Evolutionary conservation across 2,329 filamentous ascomycete genomes (phyloP), one percentile per base, ranked within the genome.

Genomic region (Neoascochyta sp.): DNA sequence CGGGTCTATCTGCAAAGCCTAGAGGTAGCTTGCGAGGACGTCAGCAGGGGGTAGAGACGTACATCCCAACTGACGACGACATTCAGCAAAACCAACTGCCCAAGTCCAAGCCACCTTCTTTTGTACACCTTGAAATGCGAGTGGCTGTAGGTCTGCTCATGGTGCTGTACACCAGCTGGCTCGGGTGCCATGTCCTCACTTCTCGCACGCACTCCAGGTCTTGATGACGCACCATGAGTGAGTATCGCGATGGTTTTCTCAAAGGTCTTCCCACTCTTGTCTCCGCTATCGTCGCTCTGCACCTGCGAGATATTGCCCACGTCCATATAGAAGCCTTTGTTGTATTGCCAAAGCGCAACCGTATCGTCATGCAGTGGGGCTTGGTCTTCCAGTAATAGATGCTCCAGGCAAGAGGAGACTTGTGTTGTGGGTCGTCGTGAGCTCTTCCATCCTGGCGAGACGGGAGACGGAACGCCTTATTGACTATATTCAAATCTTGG

Each of bases 51-150:
- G 12, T 13, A n/a, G 9, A 24, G 22, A 80, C 86, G 73, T 74
- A 92, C 86, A 76, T 93, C 87, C 90, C 90, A 96, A 54, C 86
- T 93, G 22, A 95, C 83, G 39, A 96, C 78, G 33, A 95, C 82
- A 60, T 96, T 98, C 65, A 96, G 70, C 52, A 96, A 65, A 5
- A 88, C 83, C 55, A 96, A 66, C 63, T 95, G 86, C 13, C 76
- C 66, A 29, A 98, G 69, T 1, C 92, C 92, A 60, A 95, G 85
- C 80, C 87, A 98, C 24, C 92, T 76, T 54, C 87, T 76, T 65
- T 84, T 90, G 60, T 96, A 96, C 13, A 83, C 75, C 15, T 58
- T 62, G 41, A 64, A 68, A 32, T 61, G 54, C 29, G 40, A 30
- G 29, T 57, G 54, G 11, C 49, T 57, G 36, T 56, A 55, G 9